Evolutionary conservation across 257 asterid genomes (phyloP).

Genomic region (Solanum medicagineum): DNA sequence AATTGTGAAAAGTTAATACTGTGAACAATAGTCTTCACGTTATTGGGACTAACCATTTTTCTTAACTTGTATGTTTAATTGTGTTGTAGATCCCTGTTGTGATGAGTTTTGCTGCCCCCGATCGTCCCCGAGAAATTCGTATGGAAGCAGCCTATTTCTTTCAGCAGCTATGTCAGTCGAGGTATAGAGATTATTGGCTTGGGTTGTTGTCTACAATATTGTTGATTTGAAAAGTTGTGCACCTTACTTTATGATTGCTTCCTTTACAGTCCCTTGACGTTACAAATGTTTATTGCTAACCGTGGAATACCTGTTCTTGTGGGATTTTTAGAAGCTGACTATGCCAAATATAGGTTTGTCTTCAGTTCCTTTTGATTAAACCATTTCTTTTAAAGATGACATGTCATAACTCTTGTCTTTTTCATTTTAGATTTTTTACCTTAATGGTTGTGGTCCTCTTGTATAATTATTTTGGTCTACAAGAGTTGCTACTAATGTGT

Average conservation of each 20-base stretch:
- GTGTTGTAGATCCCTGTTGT: slow-evolving; percentile 65
- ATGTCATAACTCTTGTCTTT: neutral
- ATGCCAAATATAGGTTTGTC: slow-evolving; percentile 84
- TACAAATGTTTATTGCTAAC: slow-evolving; percentile 96
- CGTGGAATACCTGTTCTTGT: slow-evolving; percentile 96
- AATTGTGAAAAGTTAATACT: neutral
- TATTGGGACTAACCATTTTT: neutral
- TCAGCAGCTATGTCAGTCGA: slow-evolving; percentile 96
- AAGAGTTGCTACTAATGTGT: neutral
- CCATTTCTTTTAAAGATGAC: neutral
- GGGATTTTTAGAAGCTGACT: slow-evolving; percentile 98
- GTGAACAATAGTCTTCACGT: neutral
- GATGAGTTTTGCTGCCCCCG: slow-evolving; percentile 91
- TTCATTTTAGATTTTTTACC: neutral
- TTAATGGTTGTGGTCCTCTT: neutral
- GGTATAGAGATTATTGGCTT: slow-evolving; percentile 33
- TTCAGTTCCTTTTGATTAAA: neutral
- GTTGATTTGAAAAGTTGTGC: neutral
- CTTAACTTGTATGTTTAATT: neutral
- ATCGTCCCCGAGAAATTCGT: slow-evolving; percentile 91
- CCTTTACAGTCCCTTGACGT: slow-evolving; percentile 69
- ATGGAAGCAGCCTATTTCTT: slow-evolving; percentile 94
- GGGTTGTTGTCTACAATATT: neutral
- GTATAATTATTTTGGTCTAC: neutral
- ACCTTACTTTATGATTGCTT: neutral